Base-by-base conservation (phyloP, 495 filamentous ascomycete species). In the Penicillium turbatum region DNA sequence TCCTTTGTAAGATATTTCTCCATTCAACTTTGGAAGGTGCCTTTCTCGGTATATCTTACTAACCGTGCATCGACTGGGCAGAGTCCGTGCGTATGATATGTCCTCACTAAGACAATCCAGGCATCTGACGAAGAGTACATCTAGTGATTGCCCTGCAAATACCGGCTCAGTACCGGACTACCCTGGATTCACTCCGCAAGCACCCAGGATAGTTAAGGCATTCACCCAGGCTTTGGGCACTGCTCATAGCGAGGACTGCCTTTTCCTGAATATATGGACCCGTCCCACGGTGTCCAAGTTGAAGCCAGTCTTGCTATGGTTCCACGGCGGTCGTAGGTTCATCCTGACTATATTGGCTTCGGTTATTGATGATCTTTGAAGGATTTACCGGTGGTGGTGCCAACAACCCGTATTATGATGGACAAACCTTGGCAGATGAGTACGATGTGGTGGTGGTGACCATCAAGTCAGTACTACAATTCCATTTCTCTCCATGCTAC, bases 211-310 rank as follows among this genome's bases (percentile, higher is more conserved):
- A n/a, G 39, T 70, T n/a, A 59, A 59, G 12, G 37, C 55, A 11
- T 73, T 74, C 35, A 55, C 60, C 37, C 24, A 53, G 56, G 26
- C 34, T 13, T 10, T 60, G 42, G 29, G 59, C 36, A 26, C 45
- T 36, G 17, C 60, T 5, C 59, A 67, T 37, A 65, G 63, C 52
- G 75, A 79, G 50, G 77, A 79, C 50, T 80, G 77, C 45, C 64
- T 80, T 48, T 69, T 67, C 19, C 48, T 80, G 45, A 79, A 80
- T 53, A 59, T 79, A 24, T 79, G 74, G 73, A 64, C 69, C 6
- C 69, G 65, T 44, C 53, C 59, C 8, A 31, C 44, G 13, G 48
- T 32, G 3, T 40, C 43, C 9, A 50, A 49, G 27, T 48, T 53
- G 37, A 71, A 71, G 48, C 67, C 72, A 11, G 72, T 76, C 15